Conservation (phyloP, 805 yeast genomes). For the Candida morakotiae region DNA sequence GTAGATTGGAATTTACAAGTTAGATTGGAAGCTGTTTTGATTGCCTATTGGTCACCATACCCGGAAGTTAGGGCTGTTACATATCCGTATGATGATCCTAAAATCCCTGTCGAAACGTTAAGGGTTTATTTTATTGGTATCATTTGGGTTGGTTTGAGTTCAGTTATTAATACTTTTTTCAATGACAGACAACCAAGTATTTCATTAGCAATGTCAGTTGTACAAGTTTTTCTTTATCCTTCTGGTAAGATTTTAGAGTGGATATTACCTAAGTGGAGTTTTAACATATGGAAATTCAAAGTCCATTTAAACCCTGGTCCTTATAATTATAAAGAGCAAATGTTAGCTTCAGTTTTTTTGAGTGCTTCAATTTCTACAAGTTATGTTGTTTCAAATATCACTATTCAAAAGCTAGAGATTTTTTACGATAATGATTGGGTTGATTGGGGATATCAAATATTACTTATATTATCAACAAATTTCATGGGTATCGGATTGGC, state of each 20-base stretch:
- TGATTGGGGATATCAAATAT: constrained; percentile 20
- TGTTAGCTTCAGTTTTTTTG: constrained; percentile 49
- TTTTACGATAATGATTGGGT: constrained; percentile 24
- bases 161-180: constrained; percentile 55
- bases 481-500: constrained; percentile 27
- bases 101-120: constrained; percentile 31
- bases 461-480: constrained; percentile 19
- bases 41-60: constrained; percentile 28
- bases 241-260: constrained; percentile 32
- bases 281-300: constrained; percentile 21
- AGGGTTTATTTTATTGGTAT: constrained; percentile 50
- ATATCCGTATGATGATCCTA: constrained; percentile 33
- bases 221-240: constrained; percentile 44
- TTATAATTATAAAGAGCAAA: constrained; percentile 62
- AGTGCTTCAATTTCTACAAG: constrained; percentile 27
- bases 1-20: constrained; percentile 19
- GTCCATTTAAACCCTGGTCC: constrained; percentile 44
- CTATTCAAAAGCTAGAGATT: constrained; percentile 16
- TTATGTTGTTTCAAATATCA: constrained; percentile 27
- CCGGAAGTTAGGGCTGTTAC: constrained; percentile 29
- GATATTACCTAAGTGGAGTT: constrained; percentile 34
- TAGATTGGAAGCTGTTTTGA: constrained; percentile 39
- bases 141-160: constrained; percentile 47
- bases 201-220: constrained; percentile 33
- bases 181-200: constrained; percentile 50